Base-by-base conservation (phyloP, 768 basidiomycete species). In the Macrolepiota fuliginosa region DNA sequence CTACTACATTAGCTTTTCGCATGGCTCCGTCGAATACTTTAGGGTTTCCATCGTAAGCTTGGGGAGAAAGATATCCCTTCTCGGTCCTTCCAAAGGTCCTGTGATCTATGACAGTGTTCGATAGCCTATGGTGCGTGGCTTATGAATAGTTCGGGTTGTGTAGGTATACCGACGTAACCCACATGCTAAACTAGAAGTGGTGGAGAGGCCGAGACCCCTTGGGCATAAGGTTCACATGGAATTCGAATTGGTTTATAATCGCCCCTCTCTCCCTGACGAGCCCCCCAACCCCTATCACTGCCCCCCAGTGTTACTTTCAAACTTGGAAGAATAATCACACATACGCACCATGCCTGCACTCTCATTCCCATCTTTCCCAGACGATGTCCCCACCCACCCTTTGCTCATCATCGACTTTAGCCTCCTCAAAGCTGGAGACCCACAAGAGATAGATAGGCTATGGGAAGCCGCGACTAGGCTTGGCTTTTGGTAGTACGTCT, bases 401-500 rank as follows among this genome's bases (percentile, higher is more conserved):
- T 71, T 88, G 29, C 75, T 85, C 25, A 69, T 87, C 52, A 74
- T 88, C 45, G 85, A 87, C 72, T 87, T 81, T 61, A 67, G 73
- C 22, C 74, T 84, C 5, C 69, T 88, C 54, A 71, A 75, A 42
- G 71, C 71, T 0, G 69, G 78, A 0, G 77, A 85, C 56, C 54
- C 66, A 4, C 45, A 63, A 4, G 86, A 88, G 67, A 76, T 81
- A 7, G 76, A 81, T 37, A 75, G 72, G 53, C 76, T 89, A 1
- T 87, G 83, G 82, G 71, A 79, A 51, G 86, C 86, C 1, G 83
- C 80, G 7, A 86, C 82, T 0, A 75, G 80, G 49, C 74, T 87
- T 1, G 86, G 86, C 1, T 88, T 89, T 69, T 89, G 86, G 84
- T 88, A 87, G 83, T 85, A 67, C 69, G 84, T 81, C 25, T 22